Conservation (phyloP, 139 green algal genomes). For the Chlorella sp. region DNA sequence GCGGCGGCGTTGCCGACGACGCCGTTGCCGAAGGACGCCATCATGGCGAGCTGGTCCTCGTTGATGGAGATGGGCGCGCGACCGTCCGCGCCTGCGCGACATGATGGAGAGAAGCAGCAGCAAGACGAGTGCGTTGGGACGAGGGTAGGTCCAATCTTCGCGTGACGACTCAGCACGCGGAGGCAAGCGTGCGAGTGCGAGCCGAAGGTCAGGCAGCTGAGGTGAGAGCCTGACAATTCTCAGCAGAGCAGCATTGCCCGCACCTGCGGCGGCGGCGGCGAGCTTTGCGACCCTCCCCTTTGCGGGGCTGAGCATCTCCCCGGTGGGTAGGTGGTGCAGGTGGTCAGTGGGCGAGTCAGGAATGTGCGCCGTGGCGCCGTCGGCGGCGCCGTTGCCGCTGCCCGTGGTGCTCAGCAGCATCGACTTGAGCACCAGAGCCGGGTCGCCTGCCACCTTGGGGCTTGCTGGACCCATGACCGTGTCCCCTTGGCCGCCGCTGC, state of each 20-base stretch:
- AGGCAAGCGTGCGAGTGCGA: too few species aligned
- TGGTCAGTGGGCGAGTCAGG: background rate
- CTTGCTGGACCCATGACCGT: too few species aligned
- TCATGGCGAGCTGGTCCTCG: background rate
- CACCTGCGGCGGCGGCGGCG: background rate
- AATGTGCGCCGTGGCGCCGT: background rate
- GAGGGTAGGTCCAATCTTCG: too few species aligned
- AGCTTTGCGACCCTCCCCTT: too few species aligned
- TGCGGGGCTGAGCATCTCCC: background rate
- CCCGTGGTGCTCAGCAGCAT: background rate
- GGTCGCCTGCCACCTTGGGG: too few species aligned
- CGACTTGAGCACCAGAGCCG: too few species aligned
- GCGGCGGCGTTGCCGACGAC: background rate
- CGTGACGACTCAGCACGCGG: too few species aligned
- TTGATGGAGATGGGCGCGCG: background rate
- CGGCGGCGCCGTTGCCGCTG: background rate
- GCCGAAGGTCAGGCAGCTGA: too few species aligned
- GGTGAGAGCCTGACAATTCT: too few species aligned
- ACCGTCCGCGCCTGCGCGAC: background rate
- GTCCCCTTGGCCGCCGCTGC: background rate
- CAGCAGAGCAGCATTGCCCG: too few species aligned
- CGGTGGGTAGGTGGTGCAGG: background rate
- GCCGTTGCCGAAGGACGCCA: background rate
- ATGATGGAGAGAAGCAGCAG: too few species aligned
- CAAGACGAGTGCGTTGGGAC: too few species aligned